Evolutionary conservation across 2,329 filamentous ascomycete species (phyloP).

Genomic region (Fusarium camptoceras): DNA sequence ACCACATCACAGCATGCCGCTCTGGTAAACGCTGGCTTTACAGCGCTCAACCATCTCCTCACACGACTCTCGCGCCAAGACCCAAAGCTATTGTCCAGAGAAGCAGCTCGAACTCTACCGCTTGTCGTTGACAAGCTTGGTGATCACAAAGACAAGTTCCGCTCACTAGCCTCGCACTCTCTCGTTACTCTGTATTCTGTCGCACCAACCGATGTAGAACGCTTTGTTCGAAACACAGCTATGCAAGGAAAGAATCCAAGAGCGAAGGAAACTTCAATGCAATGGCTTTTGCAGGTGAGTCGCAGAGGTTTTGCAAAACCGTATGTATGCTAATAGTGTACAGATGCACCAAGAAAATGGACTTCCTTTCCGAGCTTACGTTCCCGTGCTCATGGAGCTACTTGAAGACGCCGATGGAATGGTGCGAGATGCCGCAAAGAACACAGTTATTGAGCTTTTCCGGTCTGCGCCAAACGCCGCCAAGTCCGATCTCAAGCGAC

Average conservation of each 20-base stretch:
- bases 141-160: conserved; percentile 87
- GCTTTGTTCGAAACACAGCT: conserved; percentile 80
- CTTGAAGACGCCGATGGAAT: conserved; percentile 90
- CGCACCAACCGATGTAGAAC: conserved; percentile 79
- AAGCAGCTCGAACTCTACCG: conserved; percentile 78
- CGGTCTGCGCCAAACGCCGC: conserved; percentile 82
- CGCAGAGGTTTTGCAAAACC: not conserved
- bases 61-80: conserved; percentile 89
- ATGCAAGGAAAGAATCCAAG: conserved; percentile 84
- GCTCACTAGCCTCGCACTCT: conserved; percentile 78
- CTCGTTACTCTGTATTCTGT: conserved; percentile 81
- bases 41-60: conserved; percentile 86
- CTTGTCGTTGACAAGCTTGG: conserved; percentile 86
- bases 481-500: conserved; percentile 88
- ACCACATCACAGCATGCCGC: conserved; percentile 81
- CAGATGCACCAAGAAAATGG: conserved; percentile 85
- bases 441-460: conserved; percentile 87
- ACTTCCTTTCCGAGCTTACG: conserved; percentile 84
- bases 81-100: conserved; percentile 75
- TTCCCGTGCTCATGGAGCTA: conserved; percentile 83
- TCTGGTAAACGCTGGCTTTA: conserved; percentile 86
- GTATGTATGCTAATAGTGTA: conserved; percentile 22
- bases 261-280: conserved; percentile 86
- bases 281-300: conserved; percentile 82
- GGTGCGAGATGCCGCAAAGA: conserved; percentile 87